Base-by-base conservation (phyloP, 208 protist species). In the Crithidia thermophila region DNA sequence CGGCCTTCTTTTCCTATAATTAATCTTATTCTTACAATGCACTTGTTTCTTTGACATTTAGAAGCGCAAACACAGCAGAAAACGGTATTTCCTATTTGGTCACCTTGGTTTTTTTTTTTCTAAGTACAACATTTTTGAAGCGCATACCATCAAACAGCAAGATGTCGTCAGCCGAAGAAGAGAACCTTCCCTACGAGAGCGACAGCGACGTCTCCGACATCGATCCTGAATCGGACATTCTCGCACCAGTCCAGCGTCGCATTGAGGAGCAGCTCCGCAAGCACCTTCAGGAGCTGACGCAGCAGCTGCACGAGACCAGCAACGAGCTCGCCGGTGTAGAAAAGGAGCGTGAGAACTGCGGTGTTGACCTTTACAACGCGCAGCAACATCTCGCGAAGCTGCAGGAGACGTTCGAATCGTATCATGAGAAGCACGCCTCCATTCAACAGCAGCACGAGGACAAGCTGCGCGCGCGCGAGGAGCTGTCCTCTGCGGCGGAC, bases 311-410 rank as follows among this genome's bases (percentile, higher is more conserved):
- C 28, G 92, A 98, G 59, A 85, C 85, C 11, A 90, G 82, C 20
- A 94, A 85, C 50, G 92, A 98, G 59, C 62, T 94, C 28, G 67
- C 67, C 45, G 67, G 58, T 16, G 74, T 95, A n/a, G 79, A 88
- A 58, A 87, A 93, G 43, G 81, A 94, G 62, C 81, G 92, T 2
- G 96, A 98, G 60, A 79, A 93, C 55, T 88, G 87, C 51, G 96
- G 95, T 78, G 96, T 98, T n/a, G 89, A 98, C 62, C 81, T 98
- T 31, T 98, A 98, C 79, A 94, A 95, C 53, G 86, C 95, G 4
- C 96, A 98, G 67, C 96, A 98, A 61, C 94, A 98, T 50, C 85
- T 98, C 11, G 95, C 95, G 0, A 96, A 94, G 69, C 77, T 97
- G 39, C 95, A 98, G 56, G 87, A 98, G 56, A 84, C 84, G 1